phyloP scores from a whole-genome alignment of 202 grass and related monocot species.

The Zoysia matrella region DNA sequence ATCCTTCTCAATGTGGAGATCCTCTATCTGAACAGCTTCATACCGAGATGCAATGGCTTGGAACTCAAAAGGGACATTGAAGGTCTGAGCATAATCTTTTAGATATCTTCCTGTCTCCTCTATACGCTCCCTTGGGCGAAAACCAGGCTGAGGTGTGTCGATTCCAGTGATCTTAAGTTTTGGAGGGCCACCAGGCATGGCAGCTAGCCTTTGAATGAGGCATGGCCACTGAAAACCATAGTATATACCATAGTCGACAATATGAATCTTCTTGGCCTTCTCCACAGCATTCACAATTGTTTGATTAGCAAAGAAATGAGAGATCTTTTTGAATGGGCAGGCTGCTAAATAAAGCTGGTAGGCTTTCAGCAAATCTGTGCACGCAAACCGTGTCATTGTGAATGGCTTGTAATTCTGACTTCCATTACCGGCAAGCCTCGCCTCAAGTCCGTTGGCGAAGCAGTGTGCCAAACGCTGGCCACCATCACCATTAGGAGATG shows the following conservation, averaged over 20 bases:
- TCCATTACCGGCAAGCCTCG: slow-evolving; percentile 86
- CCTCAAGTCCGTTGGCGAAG: slow-evolving; percentile 90
- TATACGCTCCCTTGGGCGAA: slow-evolving; percentile 71
- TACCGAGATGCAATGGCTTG: slow-evolving; percentile 73
- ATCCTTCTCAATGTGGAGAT: slow-evolving; percentile 75
- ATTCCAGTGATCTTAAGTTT: slow-evolving; percentile 87
- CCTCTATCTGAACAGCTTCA: slow-evolving; percentile 72
- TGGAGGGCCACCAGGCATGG: slow-evolving; percentile 56
- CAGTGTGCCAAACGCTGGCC: slow-evolving; percentile 81
- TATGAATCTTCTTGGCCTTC: slow-evolving; percentile 84
- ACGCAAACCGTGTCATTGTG: slow-evolving; percentile 50
- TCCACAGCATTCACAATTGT: slow-evolving; percentile 74
- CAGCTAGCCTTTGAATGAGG: slow-evolving; percentile 79
- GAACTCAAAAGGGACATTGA: slow-evolving; percentile 78
- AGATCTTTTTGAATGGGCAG: slow-evolving; percentile 93
- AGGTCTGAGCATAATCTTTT: slow-evolving; percentile 75
- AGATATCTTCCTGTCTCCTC: slow-evolving; percentile 83
- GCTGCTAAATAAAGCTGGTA: slow-evolving; percentile 81
- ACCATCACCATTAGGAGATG: slow-evolving; percentile 65
- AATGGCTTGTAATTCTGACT: slow-evolving; percentile 82
- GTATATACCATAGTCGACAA: slow-evolving; percentile 85
- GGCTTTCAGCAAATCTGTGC: slow-evolving; percentile 80
- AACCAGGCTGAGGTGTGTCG: slow-evolving; percentile 82
- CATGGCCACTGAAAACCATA: slow-evolving; percentile 97
- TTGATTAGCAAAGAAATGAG: slow-evolving; percentile 92